Percentiles rank a stretch among this genome's conserved stretches.
Conservation (phyloP, 2,329 filamentous ascomycete species). For the Arthrobotrys musiformis region DNA sequence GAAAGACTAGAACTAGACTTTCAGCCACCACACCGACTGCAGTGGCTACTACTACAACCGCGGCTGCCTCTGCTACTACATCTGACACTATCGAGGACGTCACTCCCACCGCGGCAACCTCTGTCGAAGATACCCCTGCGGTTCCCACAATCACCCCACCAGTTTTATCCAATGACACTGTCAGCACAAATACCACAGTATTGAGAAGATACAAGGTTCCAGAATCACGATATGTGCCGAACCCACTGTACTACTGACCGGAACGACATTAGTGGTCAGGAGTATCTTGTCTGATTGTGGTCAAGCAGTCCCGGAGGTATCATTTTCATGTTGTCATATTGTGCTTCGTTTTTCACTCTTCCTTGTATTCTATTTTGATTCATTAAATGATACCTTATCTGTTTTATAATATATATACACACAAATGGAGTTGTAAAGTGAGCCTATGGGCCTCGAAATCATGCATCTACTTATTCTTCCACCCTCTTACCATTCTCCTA, state of each 20-base stretch:
- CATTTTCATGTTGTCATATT: background rate
- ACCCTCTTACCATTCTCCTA: background rate
- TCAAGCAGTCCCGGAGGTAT: background rate
- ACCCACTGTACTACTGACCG: conserved; percentile 11
- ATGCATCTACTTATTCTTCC: background rate
- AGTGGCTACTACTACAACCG: background rate
- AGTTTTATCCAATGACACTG: conserved; percentile 14
- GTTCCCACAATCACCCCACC: conserved; percentile 11
- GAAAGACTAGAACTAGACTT: conserved; percentile 6
- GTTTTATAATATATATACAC: background rate
- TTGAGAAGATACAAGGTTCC: conserved; percentile 35
- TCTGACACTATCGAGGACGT: background rate
- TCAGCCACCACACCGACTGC: background rate
- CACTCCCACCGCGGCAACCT: background rate
- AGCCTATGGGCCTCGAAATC: background rate
- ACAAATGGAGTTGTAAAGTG: background rate
- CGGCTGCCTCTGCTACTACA: background rate
- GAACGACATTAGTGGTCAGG: background rate
- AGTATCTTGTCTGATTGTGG: background rate
- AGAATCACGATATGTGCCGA: conserved; percentile 21
- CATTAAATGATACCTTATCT: conserved; percentile 1
- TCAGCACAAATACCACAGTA: conserved; percentile 21
- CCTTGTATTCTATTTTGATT: conserved; percentile 13
- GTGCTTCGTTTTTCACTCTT: background rate
- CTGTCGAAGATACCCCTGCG: background rate